Conservation (phyloP, 2,329 filamentous ascomycete genomes). For the Pseudopyrenochaeta lycopersici region DNA sequence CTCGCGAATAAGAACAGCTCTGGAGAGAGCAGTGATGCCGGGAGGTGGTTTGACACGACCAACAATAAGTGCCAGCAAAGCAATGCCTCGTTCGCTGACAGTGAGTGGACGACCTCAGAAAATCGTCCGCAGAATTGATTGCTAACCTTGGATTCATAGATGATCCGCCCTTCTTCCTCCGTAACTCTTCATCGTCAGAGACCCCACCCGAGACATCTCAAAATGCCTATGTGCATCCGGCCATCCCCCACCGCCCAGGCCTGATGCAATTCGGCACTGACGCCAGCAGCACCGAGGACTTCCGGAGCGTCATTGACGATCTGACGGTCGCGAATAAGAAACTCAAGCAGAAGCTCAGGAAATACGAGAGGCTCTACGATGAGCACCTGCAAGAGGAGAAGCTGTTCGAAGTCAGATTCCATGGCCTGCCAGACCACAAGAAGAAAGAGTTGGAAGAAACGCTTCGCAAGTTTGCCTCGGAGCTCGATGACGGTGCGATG, state of each 20-base stretch:
- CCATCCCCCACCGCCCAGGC: slow-evolving; percentile 38
- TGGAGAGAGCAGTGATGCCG: slow-evolving; percentile 61
- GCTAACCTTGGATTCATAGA: slow-evolving; percentile 33
- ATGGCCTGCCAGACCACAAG: slow-evolving; percentile 75
- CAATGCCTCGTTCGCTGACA: slow-evolving; percentile 52
- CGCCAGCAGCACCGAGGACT: slow-evolving; percentile 75
- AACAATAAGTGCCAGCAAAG: slow-evolving; percentile 58
- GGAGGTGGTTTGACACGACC: slow-evolving; percentile 61
- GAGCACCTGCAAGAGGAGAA: slow-evolving; percentile 77
- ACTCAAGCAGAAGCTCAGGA: slow-evolving; percentile 75
- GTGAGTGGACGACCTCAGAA: slow-evolving; percentile 34
- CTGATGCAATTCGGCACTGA: slow-evolving; percentile 54
- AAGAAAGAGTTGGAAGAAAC: slow-evolving; percentile 79
- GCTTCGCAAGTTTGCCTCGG: slow-evolving; percentile 74
- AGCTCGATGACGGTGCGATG: slow-evolving; percentile 58
- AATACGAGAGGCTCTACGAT: slow-evolving; percentile 73
- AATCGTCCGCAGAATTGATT: not conserved
- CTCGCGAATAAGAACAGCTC: slow-evolving; percentile 53
- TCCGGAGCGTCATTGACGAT: slow-evolving; percentile 85
- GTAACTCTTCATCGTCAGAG: slow-evolving; percentile 55
- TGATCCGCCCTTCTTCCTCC: slow-evolving; percentile 56
- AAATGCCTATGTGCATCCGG: slow-evolving; percentile 15
- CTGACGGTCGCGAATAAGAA: slow-evolving; percentile 84
- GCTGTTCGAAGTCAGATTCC: slow-evolving; percentile 83
- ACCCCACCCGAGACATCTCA: slow-evolving; percentile 51